Evolutionary conservation across 805 yeast genomes (phyloP).

Genomic region (Hanseniaspora vineae): DNA sequence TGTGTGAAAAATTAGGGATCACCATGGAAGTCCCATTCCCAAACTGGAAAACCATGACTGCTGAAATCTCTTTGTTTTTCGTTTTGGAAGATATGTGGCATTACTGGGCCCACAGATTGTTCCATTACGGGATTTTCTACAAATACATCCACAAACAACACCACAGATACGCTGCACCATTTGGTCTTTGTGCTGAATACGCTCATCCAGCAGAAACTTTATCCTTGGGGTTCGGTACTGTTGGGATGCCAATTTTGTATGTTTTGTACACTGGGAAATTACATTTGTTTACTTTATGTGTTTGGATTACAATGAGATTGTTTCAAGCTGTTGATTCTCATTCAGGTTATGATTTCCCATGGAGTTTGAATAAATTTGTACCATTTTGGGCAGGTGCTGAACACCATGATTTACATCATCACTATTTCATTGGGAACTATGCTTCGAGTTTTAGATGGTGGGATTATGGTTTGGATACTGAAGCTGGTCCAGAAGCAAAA

Average conservation of each 20-base stretch:
- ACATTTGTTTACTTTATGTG: constrained; percentile 79
- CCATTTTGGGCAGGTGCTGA: constrained; percentile 99
- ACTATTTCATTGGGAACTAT: constrained; percentile 88
- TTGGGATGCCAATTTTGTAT: constrained; percentile 84
- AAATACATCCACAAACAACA: constrained; percentile 94
- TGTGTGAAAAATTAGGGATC: constrained; percentile 73
- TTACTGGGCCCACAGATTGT: constrained; percentile 84
- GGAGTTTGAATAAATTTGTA: constrained; percentile 82
- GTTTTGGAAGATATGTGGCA: constrained; percentile 92
- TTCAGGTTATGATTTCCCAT: constrained; percentile 96
- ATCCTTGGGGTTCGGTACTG: constrained; percentile 88
- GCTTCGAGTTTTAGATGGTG: constrained; percentile 94
- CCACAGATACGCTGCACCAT: constrained; percentile 96
- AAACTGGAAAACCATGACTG: constrained; percentile 36
- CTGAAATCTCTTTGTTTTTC: constrained; percentile 68
- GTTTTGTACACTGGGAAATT: constrained; percentile 62
- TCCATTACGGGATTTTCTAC: constrained; percentile 83
- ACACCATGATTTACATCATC: constrained; percentile 96
- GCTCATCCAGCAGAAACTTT: constrained; percentile 94
- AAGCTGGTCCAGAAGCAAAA: constrained; percentile 75
- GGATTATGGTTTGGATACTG: constrained; percentile 83
- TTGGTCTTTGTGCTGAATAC: constrained; percentile 93
- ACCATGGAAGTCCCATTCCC: constrained; percentile 81
- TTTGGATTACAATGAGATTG: constrained; percentile 80
- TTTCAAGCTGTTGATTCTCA: constrained; percentile 97